phyloP scores from a whole-genome alignment of 225 moss, liverwort and hornwort species.

The Thuidium tamariscinum region DNA sequence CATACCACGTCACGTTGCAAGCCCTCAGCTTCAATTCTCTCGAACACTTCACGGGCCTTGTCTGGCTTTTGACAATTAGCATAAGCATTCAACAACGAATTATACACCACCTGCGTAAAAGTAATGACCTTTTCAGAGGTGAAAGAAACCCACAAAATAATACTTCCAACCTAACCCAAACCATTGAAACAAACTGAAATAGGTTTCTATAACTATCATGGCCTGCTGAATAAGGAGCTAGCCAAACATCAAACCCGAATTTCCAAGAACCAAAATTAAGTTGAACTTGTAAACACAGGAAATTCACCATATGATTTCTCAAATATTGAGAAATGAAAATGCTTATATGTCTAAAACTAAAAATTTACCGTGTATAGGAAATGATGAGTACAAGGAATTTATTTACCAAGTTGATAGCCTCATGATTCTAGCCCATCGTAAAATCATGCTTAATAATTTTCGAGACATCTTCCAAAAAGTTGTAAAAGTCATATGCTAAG shows the following conservation, averaged over 20 bases:
- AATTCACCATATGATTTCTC: not conserved
- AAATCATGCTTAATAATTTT: not conserved
- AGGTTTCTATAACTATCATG: not conserved
- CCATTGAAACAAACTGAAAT: not conserved
- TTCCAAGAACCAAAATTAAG: not conserved
- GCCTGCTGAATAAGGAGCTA: not conserved
- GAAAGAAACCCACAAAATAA: not conserved
- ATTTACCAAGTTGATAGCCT: not conserved
- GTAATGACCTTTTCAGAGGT: not conserved
- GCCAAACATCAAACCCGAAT: not conserved
- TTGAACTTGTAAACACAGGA: not conserved
- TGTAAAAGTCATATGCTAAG: not conserved
- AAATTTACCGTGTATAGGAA: not conserved
- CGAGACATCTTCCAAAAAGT: not conserved
- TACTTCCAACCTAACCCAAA: not conserved
- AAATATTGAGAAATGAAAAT: not conserved
- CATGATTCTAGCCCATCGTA: not conserved
- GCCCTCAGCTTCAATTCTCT: conserved; percentile 44
- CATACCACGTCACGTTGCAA: conserved; percentile 59
- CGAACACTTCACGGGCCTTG: conserved; percentile 40
- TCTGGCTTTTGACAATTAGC: conserved; percentile 51
- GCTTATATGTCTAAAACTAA: not conserved
- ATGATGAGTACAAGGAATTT: not conserved
- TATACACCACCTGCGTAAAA: conserved; percentile 59
- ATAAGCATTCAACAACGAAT: conserved; percentile 68